phyloP scores from a whole-genome alignment of 2,329 filamentous ascomycete species.

The Claviceps sp. region DNA sequence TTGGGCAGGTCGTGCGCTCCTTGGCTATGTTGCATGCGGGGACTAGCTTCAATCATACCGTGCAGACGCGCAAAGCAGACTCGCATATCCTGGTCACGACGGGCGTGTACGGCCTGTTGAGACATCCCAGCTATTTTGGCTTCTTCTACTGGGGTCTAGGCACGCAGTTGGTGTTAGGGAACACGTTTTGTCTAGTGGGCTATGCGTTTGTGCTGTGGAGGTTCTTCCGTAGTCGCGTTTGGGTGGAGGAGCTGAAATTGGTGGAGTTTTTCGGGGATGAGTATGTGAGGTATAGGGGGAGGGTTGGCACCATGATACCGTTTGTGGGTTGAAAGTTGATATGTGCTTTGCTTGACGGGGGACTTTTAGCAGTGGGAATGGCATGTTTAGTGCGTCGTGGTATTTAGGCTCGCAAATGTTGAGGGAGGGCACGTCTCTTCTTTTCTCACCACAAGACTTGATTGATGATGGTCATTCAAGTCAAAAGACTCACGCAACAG shows the following conservation, averaged over 20 bases:
- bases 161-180: slow-evolving; percentile 81
- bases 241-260: slow-evolving; percentile 64
- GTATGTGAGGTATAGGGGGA: slow-evolving; percentile 60
- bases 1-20: slow-evolving; percentile 67
- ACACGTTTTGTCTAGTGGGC: slow-evolving; percentile 60
- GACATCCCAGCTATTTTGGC: slow-evolving; percentile 92
- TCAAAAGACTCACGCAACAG: too few relatives aligned
- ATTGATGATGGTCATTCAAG: too few relatives aligned
- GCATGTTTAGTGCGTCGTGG: too few relatives aligned
- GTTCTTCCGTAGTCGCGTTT: slow-evolving; percentile 69
- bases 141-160: slow-evolving; percentile 99
- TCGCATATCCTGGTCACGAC: slow-evolving; percentile 71
- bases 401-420: too few relatives aligned
- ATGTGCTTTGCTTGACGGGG: neutral
- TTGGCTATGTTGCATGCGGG: slow-evolving; percentile 82
- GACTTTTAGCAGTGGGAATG: too few relatives aligned
- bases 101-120: slow-evolving; percentile 62
- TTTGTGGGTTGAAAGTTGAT: slow-evolving; percentile 29
- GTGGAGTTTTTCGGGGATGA: slow-evolving; percentile 73
- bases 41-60: slow-evolving; percentile 79
- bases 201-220: slow-evolving; percentile 69
- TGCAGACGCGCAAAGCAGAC: slow-evolving; percentile 55
- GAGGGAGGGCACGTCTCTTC: too few relatives aligned
- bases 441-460: too few relatives aligned
- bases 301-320: slow-evolving; percentile 68